These are phyloP conservation scores for Hemileccinum rubropunctum DNA, from an alignment of 768 basidiomycete genomes.

Conservation along the genomic window DNA sequence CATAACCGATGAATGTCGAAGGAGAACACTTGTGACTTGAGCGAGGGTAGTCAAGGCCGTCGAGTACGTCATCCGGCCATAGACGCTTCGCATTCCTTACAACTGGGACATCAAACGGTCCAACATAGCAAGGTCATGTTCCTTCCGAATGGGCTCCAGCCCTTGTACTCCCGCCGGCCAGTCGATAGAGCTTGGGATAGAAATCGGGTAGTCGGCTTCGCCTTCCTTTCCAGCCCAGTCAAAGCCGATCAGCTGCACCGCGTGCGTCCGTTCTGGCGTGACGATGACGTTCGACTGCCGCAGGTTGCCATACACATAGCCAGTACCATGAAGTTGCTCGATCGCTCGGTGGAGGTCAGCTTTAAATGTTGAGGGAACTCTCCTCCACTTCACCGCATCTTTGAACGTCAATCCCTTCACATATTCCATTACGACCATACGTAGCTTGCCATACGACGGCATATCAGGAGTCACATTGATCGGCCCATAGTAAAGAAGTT, in stretches of 20 bases:
- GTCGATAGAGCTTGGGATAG: neutral
- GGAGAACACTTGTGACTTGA: no score
- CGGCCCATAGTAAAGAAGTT: constrained; percentile 30
- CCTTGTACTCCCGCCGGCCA: constrained; percentile 1
- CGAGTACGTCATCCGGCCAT: no score
- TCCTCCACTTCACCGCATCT: neutral
- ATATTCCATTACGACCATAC: constrained; percentile 43
- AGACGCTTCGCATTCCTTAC: no score
- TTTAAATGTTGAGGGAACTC: constrained; percentile 13
- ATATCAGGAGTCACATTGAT: constrained; percentile 5
- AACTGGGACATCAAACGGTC: no score
- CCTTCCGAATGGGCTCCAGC: neutral
- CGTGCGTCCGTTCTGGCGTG: neutral
- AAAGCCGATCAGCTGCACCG: constrained; percentile 1
- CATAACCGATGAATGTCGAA: no score
- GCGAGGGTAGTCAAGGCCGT: no score
- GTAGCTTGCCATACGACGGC: constrained; percentile 16
- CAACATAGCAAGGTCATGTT: constrained; percentile 27
- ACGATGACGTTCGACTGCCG: constrained; percentile 34
- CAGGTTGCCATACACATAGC: constrained; percentile 39
- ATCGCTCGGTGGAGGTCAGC: constrained; percentile 21
- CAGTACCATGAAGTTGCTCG: constrained; percentile 25
- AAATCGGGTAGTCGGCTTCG: neutral
- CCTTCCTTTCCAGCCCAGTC: constrained; percentile 8
- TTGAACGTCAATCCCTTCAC: constrained; percentile 17